Conservation (phyloP, 1,284 basidiomycete genomes). For the Termitomyces sp. region DNA sequence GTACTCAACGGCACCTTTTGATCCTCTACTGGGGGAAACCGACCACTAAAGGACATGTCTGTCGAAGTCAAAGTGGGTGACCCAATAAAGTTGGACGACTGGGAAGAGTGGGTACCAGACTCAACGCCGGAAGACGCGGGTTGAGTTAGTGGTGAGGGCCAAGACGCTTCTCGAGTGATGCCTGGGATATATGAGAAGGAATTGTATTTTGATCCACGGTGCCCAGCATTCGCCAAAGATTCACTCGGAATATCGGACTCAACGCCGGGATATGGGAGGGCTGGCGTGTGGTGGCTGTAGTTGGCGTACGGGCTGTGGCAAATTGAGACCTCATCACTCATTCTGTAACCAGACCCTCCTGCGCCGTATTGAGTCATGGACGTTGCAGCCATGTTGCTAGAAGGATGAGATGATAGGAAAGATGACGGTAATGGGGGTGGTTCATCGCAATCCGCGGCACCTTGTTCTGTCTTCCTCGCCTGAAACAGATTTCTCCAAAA, state of each 20-base stretch:
- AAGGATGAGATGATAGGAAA: slow-evolving; percentile 28
- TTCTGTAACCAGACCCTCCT: slow-evolving; percentile 37
- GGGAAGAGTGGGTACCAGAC: slow-evolving; percentile 39
- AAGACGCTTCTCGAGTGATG: slow-evolving; percentile 46
- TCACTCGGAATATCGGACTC: slow-evolving; percentile 37
- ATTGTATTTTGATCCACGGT: slow-evolving; percentile 47
- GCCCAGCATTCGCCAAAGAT: slow-evolving; percentile 29
- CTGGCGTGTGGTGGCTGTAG: slow-evolving; percentile 36
- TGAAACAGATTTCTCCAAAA: slow-evolving; percentile 64
- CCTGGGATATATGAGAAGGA: slow-evolving; percentile 51
- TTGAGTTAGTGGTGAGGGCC: slow-evolving; percentile 42
- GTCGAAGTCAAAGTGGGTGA: slow-evolving; percentile 56
- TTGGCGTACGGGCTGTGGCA: slow-evolving; percentile 44
- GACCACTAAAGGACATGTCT: slow-evolving; percentile 48
- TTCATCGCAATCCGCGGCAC: slow-evolving; percentile 47
- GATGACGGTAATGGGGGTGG: slow-evolving; percentile 47
- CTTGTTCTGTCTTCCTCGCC: slow-evolving; percentile 48
- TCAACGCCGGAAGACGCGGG: slow-evolving; percentile 41
- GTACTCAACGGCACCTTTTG: slow-evolving; percentile 53
- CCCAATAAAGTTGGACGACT: slow-evolving; percentile 48
- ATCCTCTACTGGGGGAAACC: slow-evolving; percentile 50
- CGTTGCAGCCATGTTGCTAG: slow-evolving; percentile 25
- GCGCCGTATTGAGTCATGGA: slow-evolving; percentile 35
- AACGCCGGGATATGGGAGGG: slow-evolving; percentile 38
- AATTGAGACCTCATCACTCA: slow-evolving; percentile 39